Evolutionary conservation across 192 early-diverging fungal genomes (phyloP).

Genomic region (Backusella psychrophila): DNA sequence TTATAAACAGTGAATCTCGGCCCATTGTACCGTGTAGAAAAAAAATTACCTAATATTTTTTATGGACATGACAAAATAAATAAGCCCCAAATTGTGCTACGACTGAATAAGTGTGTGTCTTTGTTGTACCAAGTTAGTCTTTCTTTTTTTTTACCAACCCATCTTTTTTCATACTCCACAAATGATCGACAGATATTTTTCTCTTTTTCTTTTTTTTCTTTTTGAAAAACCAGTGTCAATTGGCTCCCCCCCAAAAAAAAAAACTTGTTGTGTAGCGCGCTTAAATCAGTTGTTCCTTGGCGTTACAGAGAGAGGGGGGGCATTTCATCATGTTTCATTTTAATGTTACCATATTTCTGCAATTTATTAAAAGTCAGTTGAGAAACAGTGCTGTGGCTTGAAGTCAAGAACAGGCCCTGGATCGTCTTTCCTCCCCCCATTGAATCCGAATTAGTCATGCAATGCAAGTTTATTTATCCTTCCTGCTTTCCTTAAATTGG

Average conservation of each 20-base stretch:
- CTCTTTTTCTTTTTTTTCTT: not conserved
- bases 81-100: not conserved
- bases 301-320: not conserved
- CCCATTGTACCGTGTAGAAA: not conserved
- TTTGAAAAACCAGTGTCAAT: not conserved
- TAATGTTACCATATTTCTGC: not conserved
- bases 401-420: not conserved
- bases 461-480: constrained; percentile 2
- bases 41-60: not conserved
- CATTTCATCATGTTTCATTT: not conserved
- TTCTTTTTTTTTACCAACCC: not conserved
- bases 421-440: not conserved
- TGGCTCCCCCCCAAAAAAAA: not conserved
- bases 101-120: not conserved
- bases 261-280: not conserved
- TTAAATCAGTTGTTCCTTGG: not conserved
- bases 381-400: not conserved
- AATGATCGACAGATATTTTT: not conserved
- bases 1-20: not conserved
- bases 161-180: not conserved
- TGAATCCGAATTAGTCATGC: not conserved
- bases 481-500: not conserved
- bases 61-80: not conserved
- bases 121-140: not conserved
- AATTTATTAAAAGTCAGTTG: not conserved